A percentile compares a stretch with the other conserved stretches of the same genome.
Conservation (phyloP, 257 asterid genomes). For the Paulownia fortunei region DNA sequence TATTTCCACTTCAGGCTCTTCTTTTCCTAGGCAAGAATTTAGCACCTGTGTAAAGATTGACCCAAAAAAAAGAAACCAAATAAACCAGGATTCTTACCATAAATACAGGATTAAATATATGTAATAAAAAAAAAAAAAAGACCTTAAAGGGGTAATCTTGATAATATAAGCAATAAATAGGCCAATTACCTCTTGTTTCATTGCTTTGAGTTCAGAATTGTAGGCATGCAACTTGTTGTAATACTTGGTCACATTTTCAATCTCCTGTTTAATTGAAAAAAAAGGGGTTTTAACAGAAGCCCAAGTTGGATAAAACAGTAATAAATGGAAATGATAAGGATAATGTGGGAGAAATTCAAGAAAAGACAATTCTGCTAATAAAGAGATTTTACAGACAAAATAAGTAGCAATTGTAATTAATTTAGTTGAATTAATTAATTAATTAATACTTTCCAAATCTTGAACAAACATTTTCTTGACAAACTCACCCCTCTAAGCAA, state of each 20-base stretch:
- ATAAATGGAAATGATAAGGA: neutral
- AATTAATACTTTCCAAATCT: too few relatives aligned
- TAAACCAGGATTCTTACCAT: conserved; percentile 23
- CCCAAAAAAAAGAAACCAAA: neutral
- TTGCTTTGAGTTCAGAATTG: conserved; percentile 49
- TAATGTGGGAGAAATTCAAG: neutral
- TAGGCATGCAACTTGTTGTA: conserved; percentile 37
- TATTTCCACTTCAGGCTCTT: conserved; percentile 25
- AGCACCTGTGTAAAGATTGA: conserved; percentile 14
- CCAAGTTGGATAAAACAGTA: neutral
- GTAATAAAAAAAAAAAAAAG: neutral
- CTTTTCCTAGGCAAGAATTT: conserved; percentile 20
- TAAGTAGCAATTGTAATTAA: too few relatives aligned
- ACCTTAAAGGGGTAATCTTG: neutral
- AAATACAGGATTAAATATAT: neutral
- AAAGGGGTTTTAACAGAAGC: neutral
- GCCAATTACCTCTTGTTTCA: conserved; percentile 44
- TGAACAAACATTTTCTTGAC: neutral
- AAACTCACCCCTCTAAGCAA: conserved; percentile 50
- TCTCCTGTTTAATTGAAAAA: conserved; percentile 44
- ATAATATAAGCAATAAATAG: neutral
- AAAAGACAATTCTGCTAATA: neutral
- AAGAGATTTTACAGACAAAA: neutral
- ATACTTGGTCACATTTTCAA: conserved; percentile 43
- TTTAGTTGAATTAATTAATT: too few relatives aligned